These are phyloP conservation scores for Fusarium albidum DNA, from an alignment of 2,329 filamentous ascomycete genomes.

Conservation along the genomic window DNA sequence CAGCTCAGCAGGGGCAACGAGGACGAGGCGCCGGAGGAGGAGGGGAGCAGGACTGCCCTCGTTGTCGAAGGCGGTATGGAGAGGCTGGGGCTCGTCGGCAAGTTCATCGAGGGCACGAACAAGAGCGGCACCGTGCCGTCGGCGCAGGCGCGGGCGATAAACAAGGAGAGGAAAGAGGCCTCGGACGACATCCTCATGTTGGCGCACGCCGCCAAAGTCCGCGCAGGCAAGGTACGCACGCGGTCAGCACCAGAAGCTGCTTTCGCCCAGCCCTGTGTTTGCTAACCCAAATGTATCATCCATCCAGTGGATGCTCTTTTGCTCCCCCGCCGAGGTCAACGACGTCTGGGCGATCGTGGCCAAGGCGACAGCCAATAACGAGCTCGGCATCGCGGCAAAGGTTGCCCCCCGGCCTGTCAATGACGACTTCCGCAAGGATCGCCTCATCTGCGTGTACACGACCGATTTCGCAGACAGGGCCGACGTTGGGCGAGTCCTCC, in stretches of 20 bases:
- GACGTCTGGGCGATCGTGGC: conserved; percentile 73
- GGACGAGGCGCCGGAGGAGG: conserved; percentile 57
- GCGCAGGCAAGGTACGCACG: conserved; percentile 71
- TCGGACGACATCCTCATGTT: conserved; percentile 65
- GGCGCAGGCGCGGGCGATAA: conserved; percentile 56
- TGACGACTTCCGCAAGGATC: conserved; percentile 50
- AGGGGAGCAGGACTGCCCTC: conserved; percentile 53
- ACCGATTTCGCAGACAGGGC: conserved; percentile 73
- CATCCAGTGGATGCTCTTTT: conserved; percentile 82
- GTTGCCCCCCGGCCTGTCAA: conserved; percentile 65
- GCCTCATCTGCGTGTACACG: conserved; percentile 82
- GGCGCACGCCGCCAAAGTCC: conserved; percentile 66
- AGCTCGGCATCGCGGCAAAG: conserved; percentile 78
- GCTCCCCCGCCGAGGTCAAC: conserved; percentile 61
- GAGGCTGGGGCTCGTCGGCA: conserved; percentile 54
- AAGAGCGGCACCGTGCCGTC: conserved; percentile 44
- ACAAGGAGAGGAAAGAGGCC: conserved; percentile 58
- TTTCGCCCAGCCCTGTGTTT: neutral
- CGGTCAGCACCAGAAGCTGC: neutral
- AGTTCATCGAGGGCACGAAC: conserved; percentile 59
- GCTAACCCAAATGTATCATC: conserved; percentile 46
- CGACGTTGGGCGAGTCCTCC: conserved; percentile 75
- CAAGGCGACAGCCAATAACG: conserved; percentile 70
- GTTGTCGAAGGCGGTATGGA: conserved; percentile 63
- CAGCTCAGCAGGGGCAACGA: conserved; percentile 54